Conservation (phyloP, 306 rosid genomes). For the Castanospermum australe region DNA sequence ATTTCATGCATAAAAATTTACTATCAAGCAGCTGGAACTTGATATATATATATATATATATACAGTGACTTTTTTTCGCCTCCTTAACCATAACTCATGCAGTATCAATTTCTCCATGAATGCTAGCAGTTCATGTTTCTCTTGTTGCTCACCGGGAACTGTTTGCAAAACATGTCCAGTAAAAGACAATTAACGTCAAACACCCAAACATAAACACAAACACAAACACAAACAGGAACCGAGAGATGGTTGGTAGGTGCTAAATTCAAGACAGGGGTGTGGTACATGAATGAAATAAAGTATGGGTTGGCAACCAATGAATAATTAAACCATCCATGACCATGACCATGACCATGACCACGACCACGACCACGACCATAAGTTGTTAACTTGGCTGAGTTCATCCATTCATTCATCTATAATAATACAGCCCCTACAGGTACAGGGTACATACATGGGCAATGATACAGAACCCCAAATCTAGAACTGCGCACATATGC, state of each 20-base stretch:
- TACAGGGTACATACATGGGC: slow-evolving; percentile 17
- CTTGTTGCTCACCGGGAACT: too few relatives aligned
- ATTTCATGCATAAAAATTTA: too few relatives aligned
- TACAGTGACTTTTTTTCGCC: too few relatives aligned
- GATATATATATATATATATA: too few relatives aligned
- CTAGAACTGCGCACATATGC: not conserved
- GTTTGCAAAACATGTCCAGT: not conserved
- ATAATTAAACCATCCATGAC: slow-evolving; percentile 22
- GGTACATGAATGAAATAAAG: slow-evolving; percentile 37
- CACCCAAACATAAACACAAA: not conserved
- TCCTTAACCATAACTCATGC: too few relatives aligned
- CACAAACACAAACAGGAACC: not conserved
- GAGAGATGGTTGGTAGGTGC: slow-evolving; percentile 4
- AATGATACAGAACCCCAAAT: not conserved
- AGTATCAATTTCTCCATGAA: too few relatives aligned
- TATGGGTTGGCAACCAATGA: slow-evolving; percentile 27
- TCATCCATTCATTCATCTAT: not conserved
- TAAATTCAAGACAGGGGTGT: not conserved
- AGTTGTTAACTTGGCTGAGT: not conserved
- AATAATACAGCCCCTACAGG: slow-evolving; percentile 2
- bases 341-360: too few relatives aligned
- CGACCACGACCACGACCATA: slow-evolving; percentile 23
- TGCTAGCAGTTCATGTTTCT: too few relatives aligned
- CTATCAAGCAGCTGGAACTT: too few relatives aligned
- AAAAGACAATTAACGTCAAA: not conserved